Conservation (phyloP, 345 rosid species). For the Populus simonii region DNA sequence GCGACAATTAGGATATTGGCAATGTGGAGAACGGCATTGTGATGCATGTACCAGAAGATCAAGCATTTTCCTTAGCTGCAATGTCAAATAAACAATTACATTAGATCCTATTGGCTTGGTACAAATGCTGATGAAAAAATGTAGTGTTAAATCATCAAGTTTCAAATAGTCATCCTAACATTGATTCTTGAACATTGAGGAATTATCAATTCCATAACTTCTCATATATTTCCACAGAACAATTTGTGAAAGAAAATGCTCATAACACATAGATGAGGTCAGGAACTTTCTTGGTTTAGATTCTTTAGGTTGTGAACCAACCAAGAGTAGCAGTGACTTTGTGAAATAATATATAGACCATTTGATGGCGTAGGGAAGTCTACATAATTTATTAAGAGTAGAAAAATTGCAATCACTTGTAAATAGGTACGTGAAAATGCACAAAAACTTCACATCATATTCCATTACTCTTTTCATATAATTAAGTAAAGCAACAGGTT, state of each 20-base stretch:
- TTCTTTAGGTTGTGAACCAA: not conserved
- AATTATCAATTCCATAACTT: not conserved
- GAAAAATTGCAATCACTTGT: too few relatives aligned
- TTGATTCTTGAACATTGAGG: not conserved
- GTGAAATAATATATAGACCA: too few relatives aligned
- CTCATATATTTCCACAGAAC: not conserved
- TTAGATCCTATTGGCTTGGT: not conserved
- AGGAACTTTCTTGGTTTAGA: not conserved
- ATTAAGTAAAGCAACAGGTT: not conserved
- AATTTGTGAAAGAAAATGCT: not conserved
- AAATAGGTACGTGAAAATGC: too few relatives aligned
- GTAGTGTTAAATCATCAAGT: not conserved
- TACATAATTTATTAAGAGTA: too few relatives aligned
- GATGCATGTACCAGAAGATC: constrained; percentile 99
- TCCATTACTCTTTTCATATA: not conserved
- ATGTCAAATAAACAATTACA: constrained; percentile 14
- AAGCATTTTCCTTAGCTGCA: constrained; percentile 98
- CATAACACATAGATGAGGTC: not conserved
- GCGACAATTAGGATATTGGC: constrained; percentile 95
- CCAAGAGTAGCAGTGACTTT: not conserved
- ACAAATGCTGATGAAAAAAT: not conserved
- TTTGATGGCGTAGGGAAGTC: too few relatives aligned
- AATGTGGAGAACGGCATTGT: constrained; percentile 74
- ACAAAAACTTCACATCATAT: not conserved
- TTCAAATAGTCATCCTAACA: not conserved